Conservation (phyloP, 306 rosid genomes). For the Pyrus communis region DNA sequence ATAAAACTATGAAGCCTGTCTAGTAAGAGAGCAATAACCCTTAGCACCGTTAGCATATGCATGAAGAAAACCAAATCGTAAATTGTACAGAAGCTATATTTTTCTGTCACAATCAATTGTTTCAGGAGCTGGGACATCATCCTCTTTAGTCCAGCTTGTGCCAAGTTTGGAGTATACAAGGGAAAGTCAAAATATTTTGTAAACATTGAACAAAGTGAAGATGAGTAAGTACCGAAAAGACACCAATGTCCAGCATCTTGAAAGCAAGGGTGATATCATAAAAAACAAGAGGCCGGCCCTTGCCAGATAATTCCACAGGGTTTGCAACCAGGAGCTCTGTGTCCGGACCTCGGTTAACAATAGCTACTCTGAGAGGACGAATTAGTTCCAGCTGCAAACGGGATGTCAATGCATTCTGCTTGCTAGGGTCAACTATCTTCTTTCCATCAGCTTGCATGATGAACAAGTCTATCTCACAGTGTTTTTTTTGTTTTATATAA, state of each 20-base stretch:
- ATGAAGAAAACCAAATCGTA: not conserved
- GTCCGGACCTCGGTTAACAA: conserved; percentile 80
- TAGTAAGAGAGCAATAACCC: not conserved
- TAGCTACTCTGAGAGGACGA: conserved; percentile 79
- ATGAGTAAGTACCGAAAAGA: conserved; percentile 64
- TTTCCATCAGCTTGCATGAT: conserved; percentile 87
- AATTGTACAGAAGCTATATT: no score
- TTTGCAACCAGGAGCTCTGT: conserved; percentile 82
- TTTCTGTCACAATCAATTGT: no score
- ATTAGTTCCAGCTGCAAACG: conserved; percentile 64
- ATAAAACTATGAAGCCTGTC: not conserved
- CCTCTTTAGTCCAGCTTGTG: no score
- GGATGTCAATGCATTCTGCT: conserved; percentile 58
- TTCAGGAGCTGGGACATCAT: not conserved
- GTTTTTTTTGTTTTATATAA: conserved; percentile 42
- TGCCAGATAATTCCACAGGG: conserved; percentile 86
- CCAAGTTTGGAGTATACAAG: no score
- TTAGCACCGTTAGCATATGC: not conserved
- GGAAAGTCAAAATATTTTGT: not conserved
- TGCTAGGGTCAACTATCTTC: conserved; percentile 73
- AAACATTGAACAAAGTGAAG: not conserved
- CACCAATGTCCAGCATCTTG: conserved; percentile 56
- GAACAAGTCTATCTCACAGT: conserved; percentile 86
- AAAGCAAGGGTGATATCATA: conserved; percentile 84
- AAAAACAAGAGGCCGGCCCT: conserved; percentile 91